Evolutionary conservation across 2,329 filamentous ascomycete species (phyloP).

Genomic region (Fusarium musae): DNA sequence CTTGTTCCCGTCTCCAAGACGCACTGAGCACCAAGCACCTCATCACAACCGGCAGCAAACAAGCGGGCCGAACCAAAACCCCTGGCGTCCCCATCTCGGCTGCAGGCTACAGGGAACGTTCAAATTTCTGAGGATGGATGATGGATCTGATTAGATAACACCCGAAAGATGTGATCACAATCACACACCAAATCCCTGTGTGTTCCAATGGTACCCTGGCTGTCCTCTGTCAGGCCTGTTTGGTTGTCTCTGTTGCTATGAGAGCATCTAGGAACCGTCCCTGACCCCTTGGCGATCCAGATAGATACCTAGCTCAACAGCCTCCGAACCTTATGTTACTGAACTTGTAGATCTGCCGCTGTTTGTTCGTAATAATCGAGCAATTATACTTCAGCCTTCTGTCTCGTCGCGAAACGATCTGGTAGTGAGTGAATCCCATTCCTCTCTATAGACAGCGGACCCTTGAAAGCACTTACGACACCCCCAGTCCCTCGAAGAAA

Average conservation of each 20-base stretch:
- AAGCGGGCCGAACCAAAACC: constrained; percentile 25
- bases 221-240: background rate
- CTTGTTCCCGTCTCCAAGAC: constrained; percentile 12
- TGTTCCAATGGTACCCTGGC: constrained; percentile 7
- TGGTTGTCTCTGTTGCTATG: background rate
- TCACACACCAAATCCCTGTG: background rate
- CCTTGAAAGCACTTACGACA: background rate
- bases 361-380: background rate
- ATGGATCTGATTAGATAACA: constrained; percentile 46
- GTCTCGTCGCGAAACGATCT: background rate
- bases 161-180: constrained; percentile 1
- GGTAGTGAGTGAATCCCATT: background rate
- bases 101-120: constrained; percentile 2
- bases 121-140: constrained; percentile 17
- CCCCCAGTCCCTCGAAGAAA: background rate
- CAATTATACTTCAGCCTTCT: background rate
- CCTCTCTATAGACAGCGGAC: background rate
- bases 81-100: constrained; percentile 18
- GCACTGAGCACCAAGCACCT: constrained; percentile 29
- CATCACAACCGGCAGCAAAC: constrained; percentile 3
- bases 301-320: background rate
- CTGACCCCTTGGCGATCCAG: background rate
- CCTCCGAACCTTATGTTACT: background rate
- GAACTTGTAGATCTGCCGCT: constrained; percentile 3
- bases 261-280: constrained; percentile 5